phyloP scores from a whole-genome alignment of 2,329 filamentous ascomycete species.

The Bipolaris victoriae region DNA sequence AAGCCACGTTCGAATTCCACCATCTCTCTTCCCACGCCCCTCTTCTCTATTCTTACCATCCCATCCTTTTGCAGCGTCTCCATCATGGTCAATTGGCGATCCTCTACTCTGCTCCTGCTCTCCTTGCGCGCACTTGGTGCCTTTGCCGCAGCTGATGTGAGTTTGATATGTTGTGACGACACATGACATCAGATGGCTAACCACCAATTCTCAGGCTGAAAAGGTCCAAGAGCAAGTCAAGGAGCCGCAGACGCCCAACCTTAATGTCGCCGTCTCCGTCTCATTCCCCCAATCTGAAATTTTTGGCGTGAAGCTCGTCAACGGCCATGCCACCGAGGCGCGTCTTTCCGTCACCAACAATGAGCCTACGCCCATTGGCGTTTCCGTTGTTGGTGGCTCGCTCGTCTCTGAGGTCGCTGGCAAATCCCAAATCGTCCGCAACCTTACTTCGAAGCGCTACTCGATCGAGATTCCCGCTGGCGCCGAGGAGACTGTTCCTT shows the following conservation, averaged over 20 bases:
- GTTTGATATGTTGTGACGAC: conserved; percentile 45
- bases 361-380: conserved; percentile 74
- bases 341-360: conserved; percentile 84
- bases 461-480: conserved; percentile 75
- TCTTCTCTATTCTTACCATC: conserved; percentile 19
- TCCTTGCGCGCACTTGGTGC: conserved; percentile 71
- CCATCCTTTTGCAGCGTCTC: conserved; percentile 21
- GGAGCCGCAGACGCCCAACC: conserved; percentile 65
- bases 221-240: conserved; percentile 59
- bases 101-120: conserved; percentile 73
- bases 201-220: conserved; percentile 39
- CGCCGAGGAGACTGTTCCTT: conserved; percentile 76
- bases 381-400: conserved; percentile 78
- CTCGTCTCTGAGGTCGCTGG: conserved; percentile 66
- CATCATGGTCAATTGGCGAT: conserved; percentile 75
- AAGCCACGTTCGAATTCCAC: conserved; percentile 43
- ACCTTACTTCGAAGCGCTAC: conserved; percentile 80
- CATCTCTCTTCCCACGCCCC: conserved; percentile 18
- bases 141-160: conserved; percentile 66
- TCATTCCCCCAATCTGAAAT: conserved; percentile 74
- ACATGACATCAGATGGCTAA: conserved; percentile 47
- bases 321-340: conserved; percentile 83
- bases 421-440: conserved; percentile 71
- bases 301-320: conserved; percentile 94
- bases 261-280: conserved; percentile 62